These are phyloP conservation scores for Andrographis paniculata DNA, from an alignment of 305 asterid genomes.

Conservation along the genomic window DNA sequence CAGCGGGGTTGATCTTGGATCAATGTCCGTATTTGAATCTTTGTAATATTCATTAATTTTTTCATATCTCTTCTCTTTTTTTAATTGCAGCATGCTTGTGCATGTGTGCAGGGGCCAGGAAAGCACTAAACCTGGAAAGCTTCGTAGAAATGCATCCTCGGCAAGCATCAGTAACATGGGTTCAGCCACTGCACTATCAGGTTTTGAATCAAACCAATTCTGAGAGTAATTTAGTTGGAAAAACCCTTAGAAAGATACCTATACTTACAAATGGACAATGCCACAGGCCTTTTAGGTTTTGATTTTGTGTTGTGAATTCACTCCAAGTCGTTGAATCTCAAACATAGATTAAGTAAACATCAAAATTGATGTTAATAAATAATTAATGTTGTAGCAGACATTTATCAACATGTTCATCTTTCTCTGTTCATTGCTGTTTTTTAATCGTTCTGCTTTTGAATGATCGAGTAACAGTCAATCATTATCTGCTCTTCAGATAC, in stretches of 20 bases:
- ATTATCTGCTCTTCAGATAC: conserved; percentile 36
- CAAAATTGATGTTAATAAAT: no score
- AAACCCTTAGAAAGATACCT: no score
- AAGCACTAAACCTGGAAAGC: conserved; percentile 37
- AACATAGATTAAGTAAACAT: not conserved
- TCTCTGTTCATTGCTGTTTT: not conserved
- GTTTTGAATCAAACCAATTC: conserved; percentile 22
- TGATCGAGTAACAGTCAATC: conserved; percentile 11
- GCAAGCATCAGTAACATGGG: conserved; percentile 47
- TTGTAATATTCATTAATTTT: conserved; percentile 7
- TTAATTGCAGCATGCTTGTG: conserved; percentile 22
- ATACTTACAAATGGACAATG: no score
- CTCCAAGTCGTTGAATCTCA: not conserved
- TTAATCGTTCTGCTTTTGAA: not conserved
- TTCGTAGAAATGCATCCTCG: conserved; percentile 69
- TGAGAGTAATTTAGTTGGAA: no score
- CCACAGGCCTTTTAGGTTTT: not conserved
- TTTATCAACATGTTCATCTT: not conserved
- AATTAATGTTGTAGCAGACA: not conserved
- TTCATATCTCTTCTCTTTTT: conserved; percentile 6
- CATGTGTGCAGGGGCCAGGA: conserved; percentile 49
- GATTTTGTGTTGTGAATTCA: no score
- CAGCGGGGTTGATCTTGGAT: conserved; percentile 55
- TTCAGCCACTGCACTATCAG: conserved; percentile 43
- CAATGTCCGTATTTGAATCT: conserved; percentile 31